phyloP scores from a whole-genome alignment of 441 rosid species.

The Adansonia grandidieri region DNA sequence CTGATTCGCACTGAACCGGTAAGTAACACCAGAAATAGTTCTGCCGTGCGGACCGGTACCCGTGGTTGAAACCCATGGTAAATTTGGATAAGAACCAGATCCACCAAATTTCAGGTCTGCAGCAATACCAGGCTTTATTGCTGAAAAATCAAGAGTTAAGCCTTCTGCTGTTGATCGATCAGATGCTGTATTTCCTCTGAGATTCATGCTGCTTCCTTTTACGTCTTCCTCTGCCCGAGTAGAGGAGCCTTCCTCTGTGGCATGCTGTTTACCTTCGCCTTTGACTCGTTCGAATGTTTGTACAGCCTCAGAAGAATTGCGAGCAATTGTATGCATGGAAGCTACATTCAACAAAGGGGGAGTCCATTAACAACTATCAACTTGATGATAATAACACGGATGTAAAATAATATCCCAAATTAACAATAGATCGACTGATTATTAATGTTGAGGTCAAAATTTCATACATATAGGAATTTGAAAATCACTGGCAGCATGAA shows the following conservation, averaged over 20 bases:
- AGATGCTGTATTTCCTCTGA: slow-evolving; percentile 46
- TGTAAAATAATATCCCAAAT: neutral
- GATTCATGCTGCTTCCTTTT: slow-evolving; percentile 46
- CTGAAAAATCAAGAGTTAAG: slow-evolving; percentile 60
- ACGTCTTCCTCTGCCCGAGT: slow-evolving; percentile 55
- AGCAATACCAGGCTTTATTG: slow-evolving; percentile 86
- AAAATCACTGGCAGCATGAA: neutral
- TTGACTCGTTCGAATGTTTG: slow-evolving; percentile 46
- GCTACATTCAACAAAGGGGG: slow-evolving; percentile 34
- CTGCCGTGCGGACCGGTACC: slow-evolving; percentile 82
- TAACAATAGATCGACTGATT: neutral
- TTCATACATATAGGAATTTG: neutral
- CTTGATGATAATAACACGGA: neutral
- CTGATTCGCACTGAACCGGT: slow-evolving; percentile 67
- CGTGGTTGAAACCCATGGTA: slow-evolving; percentile 96
- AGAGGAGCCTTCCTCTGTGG: slow-evolving; percentile 73
- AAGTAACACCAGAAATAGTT: slow-evolving; percentile 93
- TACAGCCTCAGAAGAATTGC: slow-evolving; percentile 44
- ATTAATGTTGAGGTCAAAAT: neutral
- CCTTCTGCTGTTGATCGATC: slow-evolving; percentile 45
- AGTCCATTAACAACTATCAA: neutral
- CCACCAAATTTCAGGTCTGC: slow-evolving; percentile 88
- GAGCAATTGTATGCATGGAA: slow-evolving; percentile 43
- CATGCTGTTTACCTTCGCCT: slow-evolving; percentile 68
- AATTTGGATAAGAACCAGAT: slow-evolving; percentile 76